Evolutionary conservation across 2,329 filamentous ascomycete species (phyloP), one percentile per base, ranked within the genome.

Genomic region (Colletotrichum ledebouriae): DNA sequence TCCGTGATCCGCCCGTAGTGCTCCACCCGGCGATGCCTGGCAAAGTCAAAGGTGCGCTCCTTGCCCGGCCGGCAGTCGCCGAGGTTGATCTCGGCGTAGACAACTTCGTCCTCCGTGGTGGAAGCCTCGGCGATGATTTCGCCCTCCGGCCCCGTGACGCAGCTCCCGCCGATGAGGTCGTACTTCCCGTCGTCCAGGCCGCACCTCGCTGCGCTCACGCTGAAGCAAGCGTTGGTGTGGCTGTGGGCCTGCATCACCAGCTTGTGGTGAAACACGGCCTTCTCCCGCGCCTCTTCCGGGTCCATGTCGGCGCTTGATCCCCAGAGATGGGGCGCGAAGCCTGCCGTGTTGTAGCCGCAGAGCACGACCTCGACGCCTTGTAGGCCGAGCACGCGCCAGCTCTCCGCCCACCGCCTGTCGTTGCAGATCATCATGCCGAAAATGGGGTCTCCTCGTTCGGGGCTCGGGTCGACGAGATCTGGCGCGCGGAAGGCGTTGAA

Each of bases 361-460:
- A 76, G 69, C 10, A 78, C 60, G 33, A 78, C 70, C 59, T 78
- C 76, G 2, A 72, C 72, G 56, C 83, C 84, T 62, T 78, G 74
- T 11, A 87, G 76, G 0, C 84, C 83, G 70, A 86, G 84, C 17
- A 78, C 78, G 39, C 85, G 75, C 85, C 85, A 87, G 0, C 80
- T 81, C 71, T 87, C 85, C 1, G 83, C 78, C 85, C 85, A 87
- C 7, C 85, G 78, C 4, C 84, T 76, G 73, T 87, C 85, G 71
- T 87, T 87, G 75, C 85, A 87, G 62, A 87, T 86, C 73, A 87
- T 78, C 84, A 86, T 86, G 20, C 76, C 85, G 78, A 86, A 55
- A 50, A 87, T 85, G 3, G 85, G 82, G 72, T 87, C 85, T 2
- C 83, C 82, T 63, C 78, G 79, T 69, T 81, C 83, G 34, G 76